Evolutionary conservation across 164 flowering plant genomes (phyloP).

Genomic region (Saururus chinensis): DNA sequence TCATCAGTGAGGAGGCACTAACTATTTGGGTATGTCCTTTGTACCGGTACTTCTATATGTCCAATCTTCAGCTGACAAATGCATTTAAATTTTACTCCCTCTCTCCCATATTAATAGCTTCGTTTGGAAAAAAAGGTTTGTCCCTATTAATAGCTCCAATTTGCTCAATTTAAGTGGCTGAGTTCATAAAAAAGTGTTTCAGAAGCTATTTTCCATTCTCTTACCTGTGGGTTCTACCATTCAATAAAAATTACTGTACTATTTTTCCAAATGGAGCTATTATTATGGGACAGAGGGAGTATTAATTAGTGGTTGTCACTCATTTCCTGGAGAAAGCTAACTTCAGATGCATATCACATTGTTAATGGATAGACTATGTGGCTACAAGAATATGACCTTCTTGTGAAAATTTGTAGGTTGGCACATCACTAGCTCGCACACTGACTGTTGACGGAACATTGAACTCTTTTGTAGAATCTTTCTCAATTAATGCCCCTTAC

Average conservation of each 20-base stretch:
- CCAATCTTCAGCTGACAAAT: conserved; percentile 15
- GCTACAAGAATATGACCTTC: conserved; percentile 2
- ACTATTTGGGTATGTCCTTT: conserved; percentile 92
- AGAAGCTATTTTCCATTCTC: no score
- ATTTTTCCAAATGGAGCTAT: no score
- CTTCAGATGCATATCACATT: not conserved
- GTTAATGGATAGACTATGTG: not conserved
- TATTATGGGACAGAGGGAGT: no score
- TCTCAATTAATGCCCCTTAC: conserved; percentile 59
- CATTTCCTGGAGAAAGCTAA: not conserved
- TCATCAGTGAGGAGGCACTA: conserved; percentile 83
- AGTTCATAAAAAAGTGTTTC: no score
- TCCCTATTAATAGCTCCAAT: no score
- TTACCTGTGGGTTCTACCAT: no score
- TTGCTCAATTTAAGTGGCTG: no score
- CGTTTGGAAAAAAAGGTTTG: no score
- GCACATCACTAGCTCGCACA: conserved; percentile 49
- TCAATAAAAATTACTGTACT: no score
- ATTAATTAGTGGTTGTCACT: no score
- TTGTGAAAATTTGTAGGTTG: conserved; percentile 49
- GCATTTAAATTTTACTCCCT: no score
- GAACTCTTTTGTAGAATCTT: conserved; percentile 55
- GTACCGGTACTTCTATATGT: conserved; percentile 47
- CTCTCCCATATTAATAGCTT: no score
- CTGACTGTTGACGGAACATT: conserved; percentile 70